Evolutionary conservation across 1,284 basidiomycete genomes (phyloP), one percentile per base, ranked within the genome.

Genomic region (Trichosporon asahii): DNA sequence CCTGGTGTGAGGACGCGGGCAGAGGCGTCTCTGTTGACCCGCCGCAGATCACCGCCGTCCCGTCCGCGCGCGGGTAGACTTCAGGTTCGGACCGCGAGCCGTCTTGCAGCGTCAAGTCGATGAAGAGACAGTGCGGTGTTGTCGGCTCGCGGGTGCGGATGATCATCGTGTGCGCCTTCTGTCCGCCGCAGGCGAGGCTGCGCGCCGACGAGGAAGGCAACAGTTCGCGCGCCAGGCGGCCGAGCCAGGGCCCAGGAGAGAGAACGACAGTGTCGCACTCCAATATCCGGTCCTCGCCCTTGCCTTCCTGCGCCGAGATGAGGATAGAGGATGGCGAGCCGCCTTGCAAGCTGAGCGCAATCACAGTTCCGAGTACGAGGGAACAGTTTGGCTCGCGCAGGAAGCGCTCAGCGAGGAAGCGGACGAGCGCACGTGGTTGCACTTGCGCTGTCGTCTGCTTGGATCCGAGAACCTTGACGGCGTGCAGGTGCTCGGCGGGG

Each of bases 211-310:
- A 76, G 31, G 79, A 70, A 14, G 87, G 85, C 71, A 89, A 85
- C 27, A 90, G 83, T 67, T 85, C 79, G 25, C 78, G 73, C 49
- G 88, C 84, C 8, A 90, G 84, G 60, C 79, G 78, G 0, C 92
- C 88, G 0, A 93, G 93, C 95, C 95, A 98, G 1, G 93, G 92
- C 14, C 94, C 94, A 12, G 91, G 91, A 33, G 90, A 88, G 67
- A 97, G 81, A 37, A 96, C 85, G 66, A 95, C 78, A 23, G 84
- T 82, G 76, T 83, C 86, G 3, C 78, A 79, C 71, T 79, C 79
- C 65, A 87, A 70, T 55, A 83, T 81, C 25, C 74, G 69, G 57
- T 86, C 84, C 35, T 72, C 69, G 49, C 68, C 68, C 53, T 68
- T 71, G 74, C 74, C 67, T 49, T 74, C 70, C 64, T 75, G 57